Evolutionary conservation across 1,284 basidiomycete species (phyloP), one percentile per base, ranked within the genome.

Genomic region (Heterobasidion irregulare): DNA sequence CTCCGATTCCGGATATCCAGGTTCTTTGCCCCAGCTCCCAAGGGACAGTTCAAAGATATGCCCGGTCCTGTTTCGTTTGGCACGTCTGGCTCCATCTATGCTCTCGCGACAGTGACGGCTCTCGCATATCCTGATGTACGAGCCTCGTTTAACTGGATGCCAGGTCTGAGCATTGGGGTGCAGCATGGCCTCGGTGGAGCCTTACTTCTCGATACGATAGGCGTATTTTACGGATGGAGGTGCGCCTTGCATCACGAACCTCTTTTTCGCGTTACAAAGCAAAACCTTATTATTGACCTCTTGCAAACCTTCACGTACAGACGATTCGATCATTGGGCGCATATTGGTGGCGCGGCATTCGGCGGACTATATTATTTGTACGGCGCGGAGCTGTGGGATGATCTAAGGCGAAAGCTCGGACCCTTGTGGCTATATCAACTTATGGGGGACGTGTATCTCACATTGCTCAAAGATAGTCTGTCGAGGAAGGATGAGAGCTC

Each of bases 31-130:
- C 66, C 73, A 8, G 62, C 70, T 0, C 63, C 59, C 3, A 57
- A 56, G 5, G 59, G 59, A n/a, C 48, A 71, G 1, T 63, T 68
- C 3, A 67, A 69, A 16, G 65, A 69, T 0, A 57, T 68, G 3
- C 61, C 68, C 12, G 73, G 92, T n/a, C 64, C 83, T 2, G 86
- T 86, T 1, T 87, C 85, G 6, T 71, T 94, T 4, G 93, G 94
- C 18, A 86, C 90, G 0, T 92, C 89, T 1, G 94, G 94, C 1
- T 92, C 92, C 0, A 82, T 96, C 15, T 96, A 94, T 64, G 84
- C 86, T 1, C 75, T 84, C 6, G 77, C 95, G 54, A 84, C 82
- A 1, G 64, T 93, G 62, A 88, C 87, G 0, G 90, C 92, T 0
- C 73, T 92, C n/a, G 89, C 89, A 0, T 94, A 84, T 68, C 94